Evolutionary conservation across 345 rosid genomes (phyloP), one percentile per base, ranked within the genome.

Genomic region (Eucalyptus coolabah): DNA sequence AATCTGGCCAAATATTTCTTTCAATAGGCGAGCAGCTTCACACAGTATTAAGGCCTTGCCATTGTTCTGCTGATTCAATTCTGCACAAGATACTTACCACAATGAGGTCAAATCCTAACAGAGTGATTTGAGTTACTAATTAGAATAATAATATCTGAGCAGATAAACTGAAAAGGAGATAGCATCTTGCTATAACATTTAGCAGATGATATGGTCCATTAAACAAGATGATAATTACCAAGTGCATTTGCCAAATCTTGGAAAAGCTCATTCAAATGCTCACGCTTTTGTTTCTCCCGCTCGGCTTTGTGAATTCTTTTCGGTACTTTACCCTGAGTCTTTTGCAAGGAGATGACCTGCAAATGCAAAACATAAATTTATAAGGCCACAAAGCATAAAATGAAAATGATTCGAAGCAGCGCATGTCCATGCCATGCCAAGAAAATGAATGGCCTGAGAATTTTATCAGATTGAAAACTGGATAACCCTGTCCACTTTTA

Each of bases 221-320:
- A 54, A n/a, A 17, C 34, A 51, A 3, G 54, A 86, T 40, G 56
- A 80, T 44, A 86, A 90, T 88, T 96, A 97, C 99, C 99, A 47
- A 98, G 95, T 49, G 96, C 94, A 88, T 82, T 90, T 42, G 96
- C 98, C 88, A 98, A 95, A 86, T 96, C 96, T 90, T 94, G 89
- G 91, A 98, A 98, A 56, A 96, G 97, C 45, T 96, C 99, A 91
- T 97, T 98, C 95, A 98, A 92, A 89, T 96, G 99, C 93, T 97
- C 99, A 15, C 99, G 99, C 92, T 98, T 98, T 92, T 94, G 94
- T 93, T 94, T 97, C 96, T 98, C 99, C 88, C 98, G 93, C 94
- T 94, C 97, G 26, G 99, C 95, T 92, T 98, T 98, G 94, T 96
- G 95, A 47, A 93, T 89, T 94, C 96, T 96, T 93, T 94, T 97